These are phyloP conservation scores for Lentinula detonsa DNA, from an alignment of 768 basidiomycete genomes.

Conservation along the genomic window DNA sequence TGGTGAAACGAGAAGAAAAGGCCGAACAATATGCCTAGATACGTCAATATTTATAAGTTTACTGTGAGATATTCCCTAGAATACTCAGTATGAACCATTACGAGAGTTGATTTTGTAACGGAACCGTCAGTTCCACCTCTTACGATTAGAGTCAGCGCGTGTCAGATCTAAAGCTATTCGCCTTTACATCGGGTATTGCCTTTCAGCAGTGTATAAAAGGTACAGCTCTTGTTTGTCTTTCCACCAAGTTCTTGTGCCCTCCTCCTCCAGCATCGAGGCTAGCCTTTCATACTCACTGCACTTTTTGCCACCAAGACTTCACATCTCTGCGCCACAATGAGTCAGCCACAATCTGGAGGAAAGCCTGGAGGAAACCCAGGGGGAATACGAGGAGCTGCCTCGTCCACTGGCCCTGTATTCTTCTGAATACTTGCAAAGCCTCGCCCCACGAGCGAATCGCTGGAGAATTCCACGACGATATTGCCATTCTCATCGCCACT, in stretches of 20 bases:
- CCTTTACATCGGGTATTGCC: neutral
- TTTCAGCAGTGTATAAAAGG: conserved; percentile 19
- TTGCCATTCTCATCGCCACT: neutral
- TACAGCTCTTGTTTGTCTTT: neutral
- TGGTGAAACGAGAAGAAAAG: neutral
- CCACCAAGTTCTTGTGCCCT: neutral
- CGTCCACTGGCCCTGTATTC: conserved; percentile 49
- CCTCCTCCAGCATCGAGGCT: neutral
- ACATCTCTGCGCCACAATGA: conserved; percentile 14
- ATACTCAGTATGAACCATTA: neutral
- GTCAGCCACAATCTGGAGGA: conserved; percentile 8
- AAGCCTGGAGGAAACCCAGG: conserved; percentile 22
- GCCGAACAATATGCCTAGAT: neutral
- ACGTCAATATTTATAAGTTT: neutral
- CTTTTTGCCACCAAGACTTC: neutral
- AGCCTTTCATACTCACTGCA: neutral
- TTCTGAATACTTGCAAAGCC: conserved; percentile 33
- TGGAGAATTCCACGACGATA: neutral
- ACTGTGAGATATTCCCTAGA: neutral
- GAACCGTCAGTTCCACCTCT: neutral
- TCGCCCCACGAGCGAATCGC: neutral
- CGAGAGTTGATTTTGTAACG: conserved; percentile 2
- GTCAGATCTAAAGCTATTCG: conserved; percentile 1
- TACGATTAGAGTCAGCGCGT: conserved; percentile 4
- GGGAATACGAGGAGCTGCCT: conserved; percentile 44